These are phyloP conservation scores for Allium sativum DNA, from an alignment of 106 monocot genomes.

Conservation along the genomic window DNA sequence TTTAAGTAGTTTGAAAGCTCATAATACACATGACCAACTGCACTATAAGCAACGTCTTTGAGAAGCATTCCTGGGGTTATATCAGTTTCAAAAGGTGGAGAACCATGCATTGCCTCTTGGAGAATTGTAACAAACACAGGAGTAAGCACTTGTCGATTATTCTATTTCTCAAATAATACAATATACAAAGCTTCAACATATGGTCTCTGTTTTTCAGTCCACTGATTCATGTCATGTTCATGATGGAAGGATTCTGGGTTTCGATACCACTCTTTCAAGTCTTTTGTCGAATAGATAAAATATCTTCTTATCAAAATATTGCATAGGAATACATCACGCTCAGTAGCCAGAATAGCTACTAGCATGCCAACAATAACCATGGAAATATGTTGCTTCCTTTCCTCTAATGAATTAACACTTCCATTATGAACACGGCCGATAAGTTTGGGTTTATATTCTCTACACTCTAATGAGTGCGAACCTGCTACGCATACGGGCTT, in stretches of 20 bases:
- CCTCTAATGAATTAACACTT: constrained; percentile 35
- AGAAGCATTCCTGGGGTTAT: constrained; percentile 82
- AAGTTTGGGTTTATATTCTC: constrained; percentile 65
- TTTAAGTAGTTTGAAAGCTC: constrained; percentile 87
- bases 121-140: constrained; percentile 89
- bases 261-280: constrained; percentile 83
- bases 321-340: constrained; percentile 64
- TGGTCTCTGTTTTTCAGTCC: constrained; percentile 87
- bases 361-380: constrained; percentile 37
- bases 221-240: constrained; percentile 94
- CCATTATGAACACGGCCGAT: constrained; percentile 70
- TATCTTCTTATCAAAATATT: constrained; percentile 88
- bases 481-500: too few relatives aligned
- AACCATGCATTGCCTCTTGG: constrained; percentile 68
- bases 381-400: constrained; percentile 58
- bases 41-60: constrained; percentile 96
- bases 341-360: constrained; percentile 44
- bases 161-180: constrained; percentile 93
- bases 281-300: constrained; percentile 64
- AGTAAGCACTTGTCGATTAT: constrained; percentile 64
- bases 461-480: constrained; percentile 89
- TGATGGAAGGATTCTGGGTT: constrained; percentile 93
- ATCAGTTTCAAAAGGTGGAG: constrained; percentile 59
- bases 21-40: constrained; percentile 95
- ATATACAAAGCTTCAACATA: constrained; percentile 98